phyloP scores from a whole-genome alignment of 2,329 filamentous ascomycete genomes.

The Ceratocystis alfenasii region DNA sequence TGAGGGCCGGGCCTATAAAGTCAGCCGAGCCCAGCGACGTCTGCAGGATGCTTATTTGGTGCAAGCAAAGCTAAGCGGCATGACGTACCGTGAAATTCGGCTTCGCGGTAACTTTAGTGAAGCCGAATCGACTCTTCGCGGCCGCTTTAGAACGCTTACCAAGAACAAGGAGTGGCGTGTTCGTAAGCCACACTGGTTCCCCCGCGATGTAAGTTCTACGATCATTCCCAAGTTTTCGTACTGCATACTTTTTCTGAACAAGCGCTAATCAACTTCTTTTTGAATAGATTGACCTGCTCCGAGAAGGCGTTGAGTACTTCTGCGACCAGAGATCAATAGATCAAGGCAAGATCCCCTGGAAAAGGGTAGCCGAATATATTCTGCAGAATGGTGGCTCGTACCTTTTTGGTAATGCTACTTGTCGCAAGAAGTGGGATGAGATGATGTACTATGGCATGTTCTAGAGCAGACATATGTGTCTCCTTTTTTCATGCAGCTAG shows the following conservation, averaged over 20 bases:
- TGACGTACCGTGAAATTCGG: slow-evolving; percentile 56
- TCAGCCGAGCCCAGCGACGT: slow-evolving; percentile 12
- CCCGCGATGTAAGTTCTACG: slow-evolving; percentile 46
- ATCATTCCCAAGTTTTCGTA: neutral
- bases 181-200: slow-evolving; percentile 52
- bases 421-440: slow-evolving; percentile 46
- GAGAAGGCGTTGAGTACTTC: slow-evolving; percentile 33
- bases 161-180: slow-evolving; percentile 51
- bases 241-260: slow-evolving; percentile 5
- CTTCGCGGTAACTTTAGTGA: slow-evolving; percentile 43
- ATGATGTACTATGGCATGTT: slow-evolving; percentile 26
- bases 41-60: slow-evolving; percentile 41
- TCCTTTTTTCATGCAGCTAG: neutral
- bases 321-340: slow-evolving; percentile 26
- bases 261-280: neutral
- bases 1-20: slow-evolving; percentile 15
- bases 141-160: slow-evolving; percentile 52
- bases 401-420: slow-evolving; percentile 47
- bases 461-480: neutral
- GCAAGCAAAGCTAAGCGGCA: slow-evolving; percentile 40
- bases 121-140: slow-evolving; percentile 61
- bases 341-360: slow-evolving; percentile 42
- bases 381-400: slow-evolving; percentile 42
- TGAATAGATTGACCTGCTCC: slow-evolving; percentile 35
- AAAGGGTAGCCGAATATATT: slow-evolving; percentile 44